Base-by-base conservation (phyloP, 2,329 filamentous ascomycete genomes). In the Colletotrichum siamense region DNA sequence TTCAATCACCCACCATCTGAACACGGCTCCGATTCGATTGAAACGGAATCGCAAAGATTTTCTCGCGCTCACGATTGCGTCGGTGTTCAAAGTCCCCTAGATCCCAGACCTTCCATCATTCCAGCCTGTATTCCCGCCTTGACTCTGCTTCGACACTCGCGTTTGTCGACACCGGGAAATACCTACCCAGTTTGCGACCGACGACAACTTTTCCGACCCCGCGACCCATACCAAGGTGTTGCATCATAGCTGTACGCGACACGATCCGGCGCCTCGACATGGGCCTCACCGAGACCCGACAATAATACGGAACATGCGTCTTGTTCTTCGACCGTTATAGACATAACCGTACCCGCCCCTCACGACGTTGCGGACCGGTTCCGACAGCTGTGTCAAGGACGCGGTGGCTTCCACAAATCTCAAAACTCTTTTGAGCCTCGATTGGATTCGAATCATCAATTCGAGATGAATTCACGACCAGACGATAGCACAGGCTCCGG, bases 401-500 rank as follows among this genome's bases (percentile, higher is more conserved):
- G 44, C 10, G 44, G n/a, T 22, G 44, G 44, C n/a, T 52, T 22
- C 30, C 34, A 8, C 16, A 62, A 32, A 32, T n/a, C 18, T 22
- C 59, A 62, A 62, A 52, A 52, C n/a, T 52, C n/a, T 49, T 49
- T 34, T 62, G 16, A 49, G n/a, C 44, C 44, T 52, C 44, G 10
- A 49, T 22, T 22, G 26, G 65, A 73, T 24, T 32, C 26, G 24
- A 13, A 72, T 4, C 49, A 76, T 24, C 69, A 70, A 8, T 73
- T 69, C 44, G 74, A 76, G 64, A 77, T 77, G 75, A 75, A 57
- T 34, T 62, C 66, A 16, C 71, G 71, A 74, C 61, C 63, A 39
- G 73, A 69, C 22, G 71, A 75, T 28, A 30, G 34, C 15, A 28
- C 61, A 18, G 61, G 30, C 30, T 59, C 71, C 28, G 61, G 30